Evolutionary conservation across 345 rosid genomes (phyloP).

Genomic region (Ricinus communis): DNA sequence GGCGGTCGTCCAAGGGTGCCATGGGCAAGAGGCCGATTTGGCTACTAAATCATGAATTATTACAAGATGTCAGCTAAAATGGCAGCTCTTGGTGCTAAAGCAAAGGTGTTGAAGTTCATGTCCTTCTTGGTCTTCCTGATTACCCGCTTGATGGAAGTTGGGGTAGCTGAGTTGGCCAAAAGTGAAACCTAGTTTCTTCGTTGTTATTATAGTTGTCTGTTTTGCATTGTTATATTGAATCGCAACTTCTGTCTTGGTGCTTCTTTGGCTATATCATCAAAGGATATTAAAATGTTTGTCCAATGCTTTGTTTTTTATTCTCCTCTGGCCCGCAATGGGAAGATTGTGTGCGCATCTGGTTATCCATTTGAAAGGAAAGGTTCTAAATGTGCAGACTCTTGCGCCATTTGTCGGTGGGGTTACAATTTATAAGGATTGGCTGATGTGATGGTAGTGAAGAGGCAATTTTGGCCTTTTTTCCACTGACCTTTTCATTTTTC

Average conservation of each 20-base stretch:
- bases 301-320: background rate
- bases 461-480: no score
- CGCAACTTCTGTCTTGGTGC: conserved; percentile 1
- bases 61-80: background rate
- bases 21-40: conserved; percentile 60
- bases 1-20: conserved; percentile 41
- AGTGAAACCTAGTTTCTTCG: background rate
- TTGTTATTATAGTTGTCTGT: no score
- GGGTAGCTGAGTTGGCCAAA: background rate
- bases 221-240: background rate
- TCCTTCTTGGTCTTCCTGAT: background rate
- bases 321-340: no score
- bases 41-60: conserved; percentile 25
- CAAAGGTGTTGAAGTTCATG: background rate
- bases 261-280: conserved; percentile 3
- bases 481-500: no score
- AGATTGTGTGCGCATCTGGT: no score
- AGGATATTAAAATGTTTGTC: background rate
- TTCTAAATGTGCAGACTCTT: no score
- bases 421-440: no score
- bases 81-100: background rate
- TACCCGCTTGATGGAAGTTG: background rate
- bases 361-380: no score
- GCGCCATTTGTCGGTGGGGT: no score
- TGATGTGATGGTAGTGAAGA: no score